A percentile compares a stretch with the other conserved stretches of the same genome.
phyloP scores from a whole-genome alignment of 108 stramenopile genomes.

The Fragilaria radians region DNA sequence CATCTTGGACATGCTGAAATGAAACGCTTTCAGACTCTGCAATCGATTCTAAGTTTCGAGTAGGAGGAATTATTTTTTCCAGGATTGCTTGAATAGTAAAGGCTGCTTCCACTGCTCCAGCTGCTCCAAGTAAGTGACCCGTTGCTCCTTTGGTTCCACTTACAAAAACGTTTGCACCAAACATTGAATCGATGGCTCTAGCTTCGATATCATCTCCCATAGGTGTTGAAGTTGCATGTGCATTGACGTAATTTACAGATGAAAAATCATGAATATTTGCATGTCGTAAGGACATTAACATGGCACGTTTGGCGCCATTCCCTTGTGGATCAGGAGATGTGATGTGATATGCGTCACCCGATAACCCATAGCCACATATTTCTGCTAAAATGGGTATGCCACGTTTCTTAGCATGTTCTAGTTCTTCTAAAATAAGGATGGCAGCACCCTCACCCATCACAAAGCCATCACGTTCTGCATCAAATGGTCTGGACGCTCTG shows the following conservation, averaged over 20 bases:
- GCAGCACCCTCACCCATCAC: constrained; percentile 94
- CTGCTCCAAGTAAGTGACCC: constrained; percentile 95
- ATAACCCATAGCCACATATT: constrained; percentile 55
- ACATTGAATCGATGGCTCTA: constrained; percentile 48
- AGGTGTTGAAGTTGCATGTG: constrained; percentile 97
- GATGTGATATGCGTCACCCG: constrained; percentile 86
- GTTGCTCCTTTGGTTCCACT: constrained; percentile 94
- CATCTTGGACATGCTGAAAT: constrained; percentile 32
- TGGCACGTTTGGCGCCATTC: constrained; percentile 74
- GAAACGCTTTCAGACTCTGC: constrained; percentile 8
- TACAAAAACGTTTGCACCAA: constrained; percentile 33
- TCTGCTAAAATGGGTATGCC: constrained; percentile 62
- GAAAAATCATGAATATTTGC: constrained; percentile 6
- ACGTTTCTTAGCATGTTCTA: constrained; percentile 69
- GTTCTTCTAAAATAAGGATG: constrained; percentile 85
- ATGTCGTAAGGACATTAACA: constrained; percentile 62
- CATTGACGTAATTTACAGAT: constrained; percentile 86
- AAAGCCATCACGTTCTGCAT: constrained; percentile 82
- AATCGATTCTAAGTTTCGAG: constrained; percentile 63
- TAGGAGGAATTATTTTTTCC: constrained; percentile 69
- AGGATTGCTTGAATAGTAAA: constrained; percentile 75
- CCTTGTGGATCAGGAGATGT: constrained; percentile 89
- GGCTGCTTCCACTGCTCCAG: constrained; percentile 92
- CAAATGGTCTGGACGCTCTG: constrained; percentile 82
- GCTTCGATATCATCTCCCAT: constrained; percentile 93